phyloP scores from a whole-genome alignment of 768 basidiomycete species.

The Kwoniella shandongensis region DNA sequence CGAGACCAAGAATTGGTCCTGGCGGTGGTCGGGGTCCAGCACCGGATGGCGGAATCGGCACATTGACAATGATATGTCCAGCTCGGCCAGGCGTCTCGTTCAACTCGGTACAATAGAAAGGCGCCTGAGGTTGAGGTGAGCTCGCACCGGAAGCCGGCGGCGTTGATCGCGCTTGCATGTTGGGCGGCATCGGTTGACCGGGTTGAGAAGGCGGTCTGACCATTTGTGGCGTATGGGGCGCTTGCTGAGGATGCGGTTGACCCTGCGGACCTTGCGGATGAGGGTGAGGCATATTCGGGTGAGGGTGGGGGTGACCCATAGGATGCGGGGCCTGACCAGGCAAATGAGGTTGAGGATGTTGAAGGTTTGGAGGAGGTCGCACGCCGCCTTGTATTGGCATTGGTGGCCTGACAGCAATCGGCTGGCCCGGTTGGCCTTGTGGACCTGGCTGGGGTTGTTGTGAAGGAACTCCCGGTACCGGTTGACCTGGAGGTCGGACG shows the following conservation, averaged over 20 bases:
- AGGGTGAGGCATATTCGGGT: neutral
- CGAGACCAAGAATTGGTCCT: conserved; percentile 48
- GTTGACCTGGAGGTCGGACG: conserved; percentile 5
- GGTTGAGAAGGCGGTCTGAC: conserved; percentile 9
- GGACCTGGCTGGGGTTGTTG: neutral
- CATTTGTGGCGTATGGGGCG: conserved; percentile 13
- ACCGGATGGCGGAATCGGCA: conserved; percentile 48
- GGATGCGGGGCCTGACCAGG: neutral
- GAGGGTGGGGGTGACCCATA: conserved; percentile 4
- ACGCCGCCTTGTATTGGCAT: conserved; percentile 12
- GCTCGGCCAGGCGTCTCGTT: conserved; percentile 59
- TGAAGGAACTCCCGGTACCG: neutral
- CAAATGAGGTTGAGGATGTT: conserved; percentile 1
- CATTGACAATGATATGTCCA: conserved; percentile 49
- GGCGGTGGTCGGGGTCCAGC: conserved; percentile 48
- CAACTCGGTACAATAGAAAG: conserved; percentile 57
- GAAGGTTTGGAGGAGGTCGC: conserved; percentile 6
- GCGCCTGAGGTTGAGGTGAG: conserved; percentile 41
- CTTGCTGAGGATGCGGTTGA: conserved; percentile 6
- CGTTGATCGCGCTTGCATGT: conserved; percentile 7
- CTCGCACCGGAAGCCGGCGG: conserved; percentile 15
- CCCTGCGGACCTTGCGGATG: conserved; percentile 1
- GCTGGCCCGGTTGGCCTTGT: conserved; percentile 6
- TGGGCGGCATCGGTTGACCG: conserved; percentile 11
- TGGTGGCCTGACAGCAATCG: conserved; percentile 5